Conservation (phyloP, 2,329 filamentous ascomycete species). For the Neonectria punicea region DNA sequence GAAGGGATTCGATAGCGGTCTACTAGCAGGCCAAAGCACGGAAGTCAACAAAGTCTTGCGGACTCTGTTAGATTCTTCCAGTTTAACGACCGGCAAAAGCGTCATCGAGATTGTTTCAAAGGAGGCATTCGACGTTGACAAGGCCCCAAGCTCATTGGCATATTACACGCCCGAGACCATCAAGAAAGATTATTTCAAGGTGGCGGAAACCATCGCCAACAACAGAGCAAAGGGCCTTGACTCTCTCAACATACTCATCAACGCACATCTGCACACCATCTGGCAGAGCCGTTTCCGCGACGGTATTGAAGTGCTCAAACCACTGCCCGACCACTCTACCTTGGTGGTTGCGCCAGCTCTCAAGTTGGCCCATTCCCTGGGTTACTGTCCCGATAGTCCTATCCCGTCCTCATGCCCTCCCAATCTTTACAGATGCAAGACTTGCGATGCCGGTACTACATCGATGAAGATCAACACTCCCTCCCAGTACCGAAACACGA, state of each 20-base stretch:
- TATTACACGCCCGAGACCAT: conserved; percentile 77
- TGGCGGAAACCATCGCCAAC: conserved; percentile 70
- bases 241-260: conserved; percentile 79
- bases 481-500: conserved; percentile 75
- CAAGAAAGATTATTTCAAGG: conserved; percentile 71
- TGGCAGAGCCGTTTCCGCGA: conserved; percentile 84
- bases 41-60: conserved; percentile 73
- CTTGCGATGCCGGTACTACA: conserved; percentile 71
- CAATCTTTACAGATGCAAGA: conserved; percentile 77
- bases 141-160: conserved; percentile 74
- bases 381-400: conserved; percentile 78
- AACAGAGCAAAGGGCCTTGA: conserved; percentile 69
- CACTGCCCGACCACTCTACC: conserved; percentile 79
- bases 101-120: conserved; percentile 71
- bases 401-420: conserved; percentile 85
- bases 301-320: conserved; percentile 85
- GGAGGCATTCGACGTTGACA: conserved; percentile 73
- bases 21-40: conserved; percentile 77
- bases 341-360: conserved; percentile 76
- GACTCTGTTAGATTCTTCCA: conserved; percentile 63
- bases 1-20: conserved; percentile 73
- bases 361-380: conserved; percentile 78
- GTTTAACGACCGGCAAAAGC: conserved; percentile 66
- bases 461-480: conserved; percentile 75
- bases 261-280: conserved; percentile 82